Evolutionary conservation across 495 filamentous ascomycete genomes (phyloP), one percentile per base, ranked within the genome.

Genomic region (Tuber microsphaerosporum): DNA sequence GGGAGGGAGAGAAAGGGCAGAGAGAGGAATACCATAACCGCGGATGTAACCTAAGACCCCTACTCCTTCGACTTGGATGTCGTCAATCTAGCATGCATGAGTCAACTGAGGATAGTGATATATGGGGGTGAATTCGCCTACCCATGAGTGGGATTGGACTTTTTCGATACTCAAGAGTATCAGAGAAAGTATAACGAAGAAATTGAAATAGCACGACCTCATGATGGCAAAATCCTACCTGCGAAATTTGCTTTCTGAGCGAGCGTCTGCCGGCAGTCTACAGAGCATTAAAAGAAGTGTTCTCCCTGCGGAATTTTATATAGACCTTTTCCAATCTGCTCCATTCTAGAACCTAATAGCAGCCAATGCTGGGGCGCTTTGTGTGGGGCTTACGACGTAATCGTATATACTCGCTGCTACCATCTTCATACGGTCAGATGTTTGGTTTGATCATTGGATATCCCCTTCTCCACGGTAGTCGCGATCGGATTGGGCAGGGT

Each of bases 11-110:
- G 56, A 44, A 41, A 31, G 39, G 5, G 39, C n/a, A 45, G 14
- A 51, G 48, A 22, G 70, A 26, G 31, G 34, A 61, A 12, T 75
- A 79, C 77, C 71, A 26, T 71, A 79, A 22, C 48, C 70, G 71
- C 77, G 72, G 34, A 75, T 75, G 73, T 79, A 79, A 7, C 77
- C 77, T 26, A 75, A 31, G 8, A 46, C 73, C 17, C 51, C 71
- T 22, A 51, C 75, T 44, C 56, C 45, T 70, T 79, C 76, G 43
- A 72, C 73, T 51, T 79, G 68, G 3, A 79, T 19, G 22, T 43
- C 46, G 2, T 79, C 72, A 3, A 79, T 61, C 77, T 79, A 71
- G 56, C 1, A 34, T 7, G 14, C 14, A 7, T 65, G 56, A 34
- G 26, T 65, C 17, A 65, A 16, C 56, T 65, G 56, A 5, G 26